Conservation (phyloP, 1,139 yeast genomes). For the Pichia norvegensis region DNA sequence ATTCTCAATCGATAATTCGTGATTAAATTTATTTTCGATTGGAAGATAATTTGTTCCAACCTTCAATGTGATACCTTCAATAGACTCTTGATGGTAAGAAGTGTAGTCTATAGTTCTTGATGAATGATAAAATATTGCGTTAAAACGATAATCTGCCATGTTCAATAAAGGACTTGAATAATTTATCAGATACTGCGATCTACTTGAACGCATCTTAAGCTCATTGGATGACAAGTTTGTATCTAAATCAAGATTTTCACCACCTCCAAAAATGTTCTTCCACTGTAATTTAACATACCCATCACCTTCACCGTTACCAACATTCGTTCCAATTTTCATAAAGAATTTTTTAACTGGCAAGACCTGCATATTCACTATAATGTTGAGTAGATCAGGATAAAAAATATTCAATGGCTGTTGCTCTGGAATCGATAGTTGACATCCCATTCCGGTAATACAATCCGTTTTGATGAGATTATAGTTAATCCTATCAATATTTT, state of each 20-base stretch:
- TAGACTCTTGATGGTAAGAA: slow-evolving; percentile 47
- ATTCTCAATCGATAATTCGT: slow-evolving; percentile 60
- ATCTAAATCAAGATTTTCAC: slow-evolving; percentile 69
- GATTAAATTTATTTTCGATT: slow-evolving; percentile 29
- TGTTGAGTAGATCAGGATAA: slow-evolving; percentile 30
- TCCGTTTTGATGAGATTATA: slow-evolving; percentile 35
- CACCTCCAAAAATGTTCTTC: slow-evolving; percentile 81
- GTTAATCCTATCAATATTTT: slow-evolving; percentile 37
- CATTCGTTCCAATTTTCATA: slow-evolving; percentile 87
- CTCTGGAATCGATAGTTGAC: slow-evolving; percentile 24
- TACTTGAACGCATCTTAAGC: slow-evolving; percentile 64
- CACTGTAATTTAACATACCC: slow-evolving; percentile 76
- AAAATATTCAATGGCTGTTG: slow-evolving; percentile 11
- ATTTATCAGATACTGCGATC: slow-evolving; percentile 60
- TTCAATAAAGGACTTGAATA: slow-evolving; percentile 55
- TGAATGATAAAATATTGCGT: slow-evolving; percentile 47
- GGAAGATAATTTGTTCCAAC: slow-evolving; percentile 31
- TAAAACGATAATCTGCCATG: slow-evolving; percentile 46
- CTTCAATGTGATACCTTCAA: slow-evolving; percentile 54
- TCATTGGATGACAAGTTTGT: slow-evolving; percentile 46
- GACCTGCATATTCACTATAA: slow-evolving; percentile 51
- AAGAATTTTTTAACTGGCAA: slow-evolving; percentile 58
- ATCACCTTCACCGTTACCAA: slow-evolving; percentile 93
- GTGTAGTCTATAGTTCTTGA: slow-evolving; percentile 64
- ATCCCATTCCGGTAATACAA: slow-evolving; percentile 26